Evolutionary conservation across 2,329 filamentous ascomycete genomes (phyloP).

Genomic region (Microsporum canis): DNA sequence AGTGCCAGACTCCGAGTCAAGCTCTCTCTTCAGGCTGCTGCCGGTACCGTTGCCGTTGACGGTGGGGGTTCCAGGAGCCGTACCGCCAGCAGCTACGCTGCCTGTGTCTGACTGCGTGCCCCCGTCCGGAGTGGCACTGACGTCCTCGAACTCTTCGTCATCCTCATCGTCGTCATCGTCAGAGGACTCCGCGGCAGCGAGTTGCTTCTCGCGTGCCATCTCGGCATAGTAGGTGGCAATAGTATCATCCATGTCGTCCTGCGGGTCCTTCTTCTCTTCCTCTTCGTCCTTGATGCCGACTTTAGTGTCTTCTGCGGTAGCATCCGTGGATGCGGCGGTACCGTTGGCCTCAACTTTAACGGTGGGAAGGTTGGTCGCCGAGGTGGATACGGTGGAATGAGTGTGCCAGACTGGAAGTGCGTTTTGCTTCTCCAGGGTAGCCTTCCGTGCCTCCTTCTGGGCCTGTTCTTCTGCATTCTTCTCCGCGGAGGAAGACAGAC

Average conservation of each 20-base stretch:
- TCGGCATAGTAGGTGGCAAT: slow-evolving; percentile 38
- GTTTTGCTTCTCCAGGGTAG: slow-evolving; percentile 41
- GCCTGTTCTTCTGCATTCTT: slow-evolving; percentile 40
- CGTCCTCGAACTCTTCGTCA: slow-evolving; percentile 17
- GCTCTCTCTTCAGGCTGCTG: slow-evolving; percentile 28
- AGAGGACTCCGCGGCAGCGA: slow-evolving; percentile 31
- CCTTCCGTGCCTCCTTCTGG: slow-evolving; percentile 38
- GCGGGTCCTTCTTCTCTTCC: slow-evolving; percentile 32
- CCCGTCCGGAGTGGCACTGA: slow-evolving; percentile 20
- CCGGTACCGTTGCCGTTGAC: slow-evolving; percentile 10
- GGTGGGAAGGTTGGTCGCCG: slow-evolving; percentile 8
- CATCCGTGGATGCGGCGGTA: neutral
- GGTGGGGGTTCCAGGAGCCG: slow-evolving; percentile 7
- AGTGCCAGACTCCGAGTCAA: slow-evolving; percentile 30
- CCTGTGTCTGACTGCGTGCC: slow-evolving; percentile 23
- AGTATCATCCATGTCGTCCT: slow-evolving; percentile 36
- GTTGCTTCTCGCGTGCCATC: slow-evolving; percentile 34
- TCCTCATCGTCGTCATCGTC: slow-evolving; percentile 19
- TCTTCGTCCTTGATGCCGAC: slow-evolving; percentile 20
- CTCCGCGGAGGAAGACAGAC: slow-evolving; percentile 38
- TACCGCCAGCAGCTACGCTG: slow-evolving; percentile 2
- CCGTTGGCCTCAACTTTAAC: slow-evolving; percentile 13
- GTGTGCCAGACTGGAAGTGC: slow-evolving; percentile 44
- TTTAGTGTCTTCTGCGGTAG: slow-evolving; percentile 16
- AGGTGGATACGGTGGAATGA: slow-evolving; percentile 35